phyloP scores from a whole-genome alignment of 257 asterid species.

The Apocynum venetum region DNA sequence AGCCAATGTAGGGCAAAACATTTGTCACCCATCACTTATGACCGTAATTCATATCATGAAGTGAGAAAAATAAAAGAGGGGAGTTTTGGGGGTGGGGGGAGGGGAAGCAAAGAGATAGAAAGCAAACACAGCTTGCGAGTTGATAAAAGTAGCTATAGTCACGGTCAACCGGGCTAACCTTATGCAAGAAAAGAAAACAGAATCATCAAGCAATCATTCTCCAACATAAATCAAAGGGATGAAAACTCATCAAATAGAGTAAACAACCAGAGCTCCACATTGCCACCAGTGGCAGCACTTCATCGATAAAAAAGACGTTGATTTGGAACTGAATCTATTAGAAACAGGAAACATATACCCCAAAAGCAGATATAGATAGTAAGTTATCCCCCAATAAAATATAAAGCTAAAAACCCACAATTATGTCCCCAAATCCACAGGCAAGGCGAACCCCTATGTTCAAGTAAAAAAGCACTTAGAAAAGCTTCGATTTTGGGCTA shows the following conservation, averaged over 20 bases:
- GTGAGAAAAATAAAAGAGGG: too few relatives aligned
- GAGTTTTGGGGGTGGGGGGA: neutral
- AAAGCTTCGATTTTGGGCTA: conserved; percentile 6
- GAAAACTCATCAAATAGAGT: neutral
- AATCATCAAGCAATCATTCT: neutral
- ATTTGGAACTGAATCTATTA: neutral
- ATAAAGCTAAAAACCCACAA: neutral
- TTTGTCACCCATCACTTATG: neutral
- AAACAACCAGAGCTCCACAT: neutral
- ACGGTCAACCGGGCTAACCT: neutral
- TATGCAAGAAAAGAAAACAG: neutral
- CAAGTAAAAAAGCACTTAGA: neutral
- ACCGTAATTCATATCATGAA: neutral
- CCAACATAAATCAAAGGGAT: neutral
- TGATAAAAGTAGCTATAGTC: too few relatives aligned
- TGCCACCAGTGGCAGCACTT: neutral
- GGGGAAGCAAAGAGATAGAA: neutral
- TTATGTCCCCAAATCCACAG: neutral
- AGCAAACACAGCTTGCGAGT: neutral
- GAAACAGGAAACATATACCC: neutral
- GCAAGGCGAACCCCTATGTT: neutral
- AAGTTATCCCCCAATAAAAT: neutral
- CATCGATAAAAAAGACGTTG: neutral
- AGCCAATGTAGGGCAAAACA: neutral
- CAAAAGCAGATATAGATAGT: neutral